Evolutionary conservation across 2,329 filamentous ascomycete species (phyloP).

Genomic region (Parascedosporium putredinis): DNA sequence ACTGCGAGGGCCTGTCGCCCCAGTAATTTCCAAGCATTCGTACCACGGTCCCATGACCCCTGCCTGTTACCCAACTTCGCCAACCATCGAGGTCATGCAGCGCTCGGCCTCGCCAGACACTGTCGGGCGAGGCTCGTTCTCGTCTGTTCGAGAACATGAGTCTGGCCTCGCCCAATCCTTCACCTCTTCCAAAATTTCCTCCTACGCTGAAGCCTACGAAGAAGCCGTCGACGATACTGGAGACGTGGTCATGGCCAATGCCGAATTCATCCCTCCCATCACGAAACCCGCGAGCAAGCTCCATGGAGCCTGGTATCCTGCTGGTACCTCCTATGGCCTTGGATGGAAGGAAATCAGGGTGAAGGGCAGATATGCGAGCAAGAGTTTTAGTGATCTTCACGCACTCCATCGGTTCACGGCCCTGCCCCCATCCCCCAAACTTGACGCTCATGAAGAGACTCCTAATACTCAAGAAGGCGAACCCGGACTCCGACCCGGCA

Average conservation of each 20-base stretch:
- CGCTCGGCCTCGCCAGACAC: constrained; percentile 6
- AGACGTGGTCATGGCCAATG: constrained; percentile 32
- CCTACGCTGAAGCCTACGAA: constrained; percentile 39
- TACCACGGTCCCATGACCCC: constrained; percentile 3
- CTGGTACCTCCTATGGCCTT: constrained; percentile 37
- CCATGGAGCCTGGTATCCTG: constrained; percentile 48
- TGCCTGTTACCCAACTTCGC: neutral
- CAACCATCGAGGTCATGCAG: constrained; percentile 7
- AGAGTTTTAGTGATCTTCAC: constrained; percentile 50
- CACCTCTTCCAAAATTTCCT: constrained; percentile 52
- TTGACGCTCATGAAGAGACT: constrained; percentile 10
- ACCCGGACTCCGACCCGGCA: constrained; percentile 24
- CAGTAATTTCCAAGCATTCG: constrained; percentile 1
- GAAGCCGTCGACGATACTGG: constrained; percentile 41
- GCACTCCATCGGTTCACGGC: constrained; percentile 46
- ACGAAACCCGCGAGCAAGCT: constrained; percentile 46
- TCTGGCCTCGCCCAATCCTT: constrained; percentile 51
- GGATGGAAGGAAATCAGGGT: constrained; percentile 55
- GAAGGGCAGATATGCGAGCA: constrained; percentile 47
- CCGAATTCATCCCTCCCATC: constrained; percentile 39
- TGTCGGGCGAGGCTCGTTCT: constrained; percentile 34
- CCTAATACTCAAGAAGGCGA: constrained; percentile 8
- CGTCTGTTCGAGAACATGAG: constrained; percentile 51
- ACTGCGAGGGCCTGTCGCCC: constrained; percentile 7
- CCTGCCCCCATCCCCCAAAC: constrained; percentile 15